Evolutionary conservation across 2,329 filamentous ascomycete species (phyloP).

Genomic region (Penicillium crustosum): DNA sequence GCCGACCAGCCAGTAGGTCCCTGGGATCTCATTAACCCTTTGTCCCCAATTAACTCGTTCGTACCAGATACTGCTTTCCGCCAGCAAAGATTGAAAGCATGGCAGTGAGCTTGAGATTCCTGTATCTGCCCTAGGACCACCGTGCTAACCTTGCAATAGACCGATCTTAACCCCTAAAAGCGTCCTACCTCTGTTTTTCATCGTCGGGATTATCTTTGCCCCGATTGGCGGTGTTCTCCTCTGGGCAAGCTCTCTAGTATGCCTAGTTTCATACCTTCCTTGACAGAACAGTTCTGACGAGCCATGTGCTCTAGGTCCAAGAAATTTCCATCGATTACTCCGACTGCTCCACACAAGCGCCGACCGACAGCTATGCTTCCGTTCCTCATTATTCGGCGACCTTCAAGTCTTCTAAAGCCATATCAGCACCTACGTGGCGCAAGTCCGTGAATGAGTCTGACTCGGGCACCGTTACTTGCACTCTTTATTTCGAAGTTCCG

Average conservation of each 20-base stretch:
- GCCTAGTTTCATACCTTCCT: conserved; percentile 16
- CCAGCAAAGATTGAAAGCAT: conserved; percentile 95
- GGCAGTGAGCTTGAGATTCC: conserved; percentile 68
- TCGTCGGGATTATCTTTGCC: conserved; percentile 86
- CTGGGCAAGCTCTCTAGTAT: conserved; percentile 78
- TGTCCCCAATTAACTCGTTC: conserved; percentile 13
- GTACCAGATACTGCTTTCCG: conserved; percentile 85
- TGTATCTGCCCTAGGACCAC: not conserved
- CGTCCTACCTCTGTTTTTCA: conserved; percentile 86
- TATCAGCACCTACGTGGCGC: conserved; percentile 35
- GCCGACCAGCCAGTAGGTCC: conserved; percentile 80
- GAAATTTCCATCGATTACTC: conserved; percentile 92
- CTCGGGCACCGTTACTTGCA: conserved; percentile 59
- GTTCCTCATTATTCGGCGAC: conserved; percentile 55
- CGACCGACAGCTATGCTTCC: conserved; percentile 35
- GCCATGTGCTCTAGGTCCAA: conserved; percentile 64
- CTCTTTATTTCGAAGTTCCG: conserved; percentile 74
- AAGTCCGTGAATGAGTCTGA: conserved; percentile 30
- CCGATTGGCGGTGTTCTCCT: conserved; percentile 85
- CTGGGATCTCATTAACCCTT: not conserved
- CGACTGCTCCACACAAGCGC: conserved; percentile 63
- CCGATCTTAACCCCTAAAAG: conserved; percentile 95
- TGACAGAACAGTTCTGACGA: not conserved
- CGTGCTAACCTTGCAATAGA: conserved; percentile 48
- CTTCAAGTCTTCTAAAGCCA: conserved; percentile 60